Evolutionary conservation across 2,329 filamentous ascomycete genomes (phyloP).

Genomic region (Graphium sp.): DNA sequence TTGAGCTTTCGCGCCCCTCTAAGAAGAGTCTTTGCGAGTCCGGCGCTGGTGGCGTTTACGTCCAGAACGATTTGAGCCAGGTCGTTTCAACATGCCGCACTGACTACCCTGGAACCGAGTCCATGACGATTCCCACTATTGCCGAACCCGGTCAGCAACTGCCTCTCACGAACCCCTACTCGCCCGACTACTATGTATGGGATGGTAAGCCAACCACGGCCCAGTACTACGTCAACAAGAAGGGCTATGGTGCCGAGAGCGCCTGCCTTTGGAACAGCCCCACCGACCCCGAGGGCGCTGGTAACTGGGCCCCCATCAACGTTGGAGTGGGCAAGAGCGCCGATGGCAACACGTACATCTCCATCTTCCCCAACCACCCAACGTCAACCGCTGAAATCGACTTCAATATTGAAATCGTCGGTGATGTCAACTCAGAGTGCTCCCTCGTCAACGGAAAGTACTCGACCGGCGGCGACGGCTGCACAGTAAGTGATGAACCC

Average conservation of each 20-base stretch:
- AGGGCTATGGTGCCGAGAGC: slow-evolving; percentile 45
- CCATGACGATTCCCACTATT: slow-evolving; percentile 65
- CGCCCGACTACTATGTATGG: slow-evolving; percentile 62
- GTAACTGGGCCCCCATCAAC: slow-evolving; percentile 83
- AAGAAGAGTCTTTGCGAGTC: slow-evolving; percentile 56
- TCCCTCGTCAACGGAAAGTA: slow-evolving; percentile 49
- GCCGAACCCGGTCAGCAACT: slow-evolving; percentile 40
- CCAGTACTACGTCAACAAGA: slow-evolving; percentile 93
- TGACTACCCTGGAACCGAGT: slow-evolving; percentile 87
- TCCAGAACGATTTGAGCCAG: slow-evolving; percentile 56
- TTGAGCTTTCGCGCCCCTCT: slow-evolving; percentile 57
- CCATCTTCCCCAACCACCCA: slow-evolving; percentile 70
- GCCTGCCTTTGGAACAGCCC: slow-evolving; percentile 61
- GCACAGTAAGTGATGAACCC: slow-evolving; percentile 53
- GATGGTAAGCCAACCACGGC: slow-evolving; percentile 60
- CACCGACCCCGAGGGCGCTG: slow-evolving; percentile 31
- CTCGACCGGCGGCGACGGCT: slow-evolving; percentile 47
- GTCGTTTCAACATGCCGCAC: slow-evolving; percentile 75
- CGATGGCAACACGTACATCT: slow-evolving; percentile 56
- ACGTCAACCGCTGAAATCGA: slow-evolving; percentile 54
- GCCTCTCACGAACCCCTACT: slow-evolving; percentile 59
- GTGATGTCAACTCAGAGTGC: slow-evolving; percentile 44
- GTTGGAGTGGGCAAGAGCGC: slow-evolving; percentile 60
- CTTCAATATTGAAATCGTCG: slow-evolving; percentile 64
- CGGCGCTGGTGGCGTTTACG: slow-evolving; percentile 52